Conservation (phyloP, 116 monocot species). For the Cymodocea nodosa region DNA sequence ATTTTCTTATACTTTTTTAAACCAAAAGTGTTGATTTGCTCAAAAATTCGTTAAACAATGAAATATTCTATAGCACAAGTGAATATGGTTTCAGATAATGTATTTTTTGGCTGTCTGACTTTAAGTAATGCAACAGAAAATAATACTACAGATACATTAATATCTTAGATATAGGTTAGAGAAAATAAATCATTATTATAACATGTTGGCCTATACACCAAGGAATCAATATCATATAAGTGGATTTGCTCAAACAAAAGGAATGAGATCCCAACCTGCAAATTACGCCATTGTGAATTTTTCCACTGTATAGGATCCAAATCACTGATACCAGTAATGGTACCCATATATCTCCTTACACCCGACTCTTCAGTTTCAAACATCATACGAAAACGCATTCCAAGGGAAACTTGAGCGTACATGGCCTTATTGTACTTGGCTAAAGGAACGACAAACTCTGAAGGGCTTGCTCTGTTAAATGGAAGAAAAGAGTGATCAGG, state of each 20-base stretch:
- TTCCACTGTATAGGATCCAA: constrained; percentile 78
- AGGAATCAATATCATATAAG: not conserved
- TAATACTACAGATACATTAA: too few relatives aligned
- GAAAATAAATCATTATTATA: too few relatives aligned
- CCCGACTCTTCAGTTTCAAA: constrained; percentile 94
- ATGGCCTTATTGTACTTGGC: constrained; percentile 89
- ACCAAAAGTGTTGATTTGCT: too few relatives aligned
- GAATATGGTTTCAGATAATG: too few relatives aligned
- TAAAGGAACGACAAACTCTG: constrained; percentile 82
- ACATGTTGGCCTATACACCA: not conserved
- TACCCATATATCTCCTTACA: constrained; percentile 86
- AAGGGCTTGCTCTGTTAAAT: constrained; percentile 53
- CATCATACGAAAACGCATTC: constrained; percentile 96
- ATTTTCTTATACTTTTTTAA: too few relatives aligned
- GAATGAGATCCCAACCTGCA: constrained; percentile 37
- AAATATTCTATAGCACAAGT: too few relatives aligned
- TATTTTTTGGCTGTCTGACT: too few relatives aligned
- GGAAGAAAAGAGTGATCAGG: constrained; percentile 5
- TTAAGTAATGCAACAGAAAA: too few relatives aligned
- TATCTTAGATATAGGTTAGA: too few relatives aligned
- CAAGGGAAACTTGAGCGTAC: constrained; percentile 86
- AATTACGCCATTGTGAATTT: constrained; percentile 83
- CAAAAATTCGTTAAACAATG: too few relatives aligned
- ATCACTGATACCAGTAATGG: constrained; percentile 80
- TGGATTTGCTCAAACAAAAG: not conserved